Evolutionary conservation across 2,329 filamentous ascomycete species (phyloP).

Genomic region (Nothomitra cinnamomea): DNA sequence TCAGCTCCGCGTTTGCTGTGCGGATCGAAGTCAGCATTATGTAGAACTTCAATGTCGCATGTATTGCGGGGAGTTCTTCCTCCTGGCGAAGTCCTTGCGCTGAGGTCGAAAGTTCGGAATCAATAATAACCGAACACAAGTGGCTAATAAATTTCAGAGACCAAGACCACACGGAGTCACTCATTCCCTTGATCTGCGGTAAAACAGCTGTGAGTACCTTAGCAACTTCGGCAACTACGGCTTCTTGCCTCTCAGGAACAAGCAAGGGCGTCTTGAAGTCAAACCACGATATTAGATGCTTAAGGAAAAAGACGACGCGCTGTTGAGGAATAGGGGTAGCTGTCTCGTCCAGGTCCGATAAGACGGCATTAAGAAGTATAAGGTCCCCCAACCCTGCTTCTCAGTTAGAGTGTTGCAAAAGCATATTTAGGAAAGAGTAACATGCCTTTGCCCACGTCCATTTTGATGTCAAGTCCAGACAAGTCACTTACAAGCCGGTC

Average conservation of each 20-base stretch:
- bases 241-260: constrained; percentile 31
- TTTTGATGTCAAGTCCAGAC: constrained; percentile 34
- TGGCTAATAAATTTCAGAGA: not conserved
- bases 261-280: constrained; percentile 28
- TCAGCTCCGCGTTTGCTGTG: constrained; percentile 68
- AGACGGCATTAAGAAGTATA: constrained; percentile 35
- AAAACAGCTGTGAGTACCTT: constrained; percentile 38
- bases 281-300: constrained; percentile 58
- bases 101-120: not conserved
- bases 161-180: constrained; percentile 69
- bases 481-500: constrained; percentile 43
- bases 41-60: constrained; percentile 53
- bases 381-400: constrained; percentile 29
- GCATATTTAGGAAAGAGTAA: constrained; percentile 7
- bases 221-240: constrained; percentile 22
- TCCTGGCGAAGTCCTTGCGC: constrained; percentile 19
- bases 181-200: constrained; percentile 62
- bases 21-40: constrained; percentile 42
- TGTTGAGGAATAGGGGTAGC: constrained; percentile 37
- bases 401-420: not conserved
- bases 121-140: not conserved
- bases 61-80: constrained; percentile 41
- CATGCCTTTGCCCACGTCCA: constrained; percentile 25
- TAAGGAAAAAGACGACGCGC: constrained; percentile 66
- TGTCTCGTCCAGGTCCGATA: constrained; percentile 31